Evolutionary conservation across 495 filamentous ascomycete genomes (phyloP).

Genomic region (Astrothelium subdiscretum): DNA sequence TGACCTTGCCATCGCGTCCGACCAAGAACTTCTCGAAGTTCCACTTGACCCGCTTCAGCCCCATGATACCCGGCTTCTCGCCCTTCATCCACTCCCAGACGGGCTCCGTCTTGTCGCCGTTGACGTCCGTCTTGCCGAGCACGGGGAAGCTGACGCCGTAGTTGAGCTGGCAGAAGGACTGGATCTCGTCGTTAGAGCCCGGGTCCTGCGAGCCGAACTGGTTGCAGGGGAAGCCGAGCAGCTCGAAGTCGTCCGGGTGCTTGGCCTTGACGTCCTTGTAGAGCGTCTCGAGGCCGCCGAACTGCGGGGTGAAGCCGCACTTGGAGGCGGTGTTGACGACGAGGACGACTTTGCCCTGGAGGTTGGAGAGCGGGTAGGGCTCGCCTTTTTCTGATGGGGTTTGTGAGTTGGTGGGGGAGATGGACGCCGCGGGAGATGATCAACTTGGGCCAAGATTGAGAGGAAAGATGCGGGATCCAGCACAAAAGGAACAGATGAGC

Average conservation of each 20-base stretch:
- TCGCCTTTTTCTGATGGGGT: slow-evolving; percentile 55
- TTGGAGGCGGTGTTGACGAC: slow-evolving; percentile 98
- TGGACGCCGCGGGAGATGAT: too few species aligned
- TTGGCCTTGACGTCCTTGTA: slow-evolving; percentile 63
- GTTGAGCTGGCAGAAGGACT: slow-evolving; percentile 84
- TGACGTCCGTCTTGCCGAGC: slow-evolving; percentile 84
- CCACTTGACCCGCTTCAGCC: slow-evolving; percentile 86
- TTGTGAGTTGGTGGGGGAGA: too few species aligned
- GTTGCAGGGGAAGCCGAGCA: slow-evolving; percentile 97
- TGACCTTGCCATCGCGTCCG: slow-evolving; percentile 73
- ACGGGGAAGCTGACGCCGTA: slow-evolving; percentile 93
- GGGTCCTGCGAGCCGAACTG: slow-evolving; percentile 91
- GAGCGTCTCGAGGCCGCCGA: slow-evolving; percentile 76
- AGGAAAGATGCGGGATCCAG: too few species aligned
- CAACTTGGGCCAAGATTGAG: too few species aligned
- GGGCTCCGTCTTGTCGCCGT: slow-evolving; percentile 70
- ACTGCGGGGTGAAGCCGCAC: slow-evolving; percentile 98
- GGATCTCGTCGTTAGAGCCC: slow-evolving; percentile 79
- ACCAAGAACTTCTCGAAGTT: slow-evolving; percentile 97
- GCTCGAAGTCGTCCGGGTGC: slow-evolving; percentile 62
- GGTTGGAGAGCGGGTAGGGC: slow-evolving; percentile 52
- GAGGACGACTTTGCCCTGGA: slow-evolving; percentile 85
- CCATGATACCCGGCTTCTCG: slow-evolving; percentile 69
- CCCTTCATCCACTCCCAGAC: slow-evolving; percentile 83
- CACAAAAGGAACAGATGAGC: slow-evolving; percentile 2